Evolutionary conservation across 352 stramenopile species (phyloP).

Genomic region (Stephanocyclus meneghinianus): DNA sequence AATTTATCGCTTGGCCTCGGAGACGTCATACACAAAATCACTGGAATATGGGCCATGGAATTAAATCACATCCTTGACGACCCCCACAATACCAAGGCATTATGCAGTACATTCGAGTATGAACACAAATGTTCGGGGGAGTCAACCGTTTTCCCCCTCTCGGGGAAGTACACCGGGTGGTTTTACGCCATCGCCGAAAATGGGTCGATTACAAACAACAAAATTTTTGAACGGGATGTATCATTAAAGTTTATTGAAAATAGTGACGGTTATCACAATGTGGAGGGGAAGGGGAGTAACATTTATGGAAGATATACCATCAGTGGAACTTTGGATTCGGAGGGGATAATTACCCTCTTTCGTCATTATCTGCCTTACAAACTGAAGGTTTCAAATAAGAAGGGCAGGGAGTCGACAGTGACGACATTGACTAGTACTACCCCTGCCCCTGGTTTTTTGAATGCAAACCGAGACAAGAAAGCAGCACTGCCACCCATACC

Average conservation of each 20-base stretch:
- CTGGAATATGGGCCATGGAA: slow-evolving; percentile 72
- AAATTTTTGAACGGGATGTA: slow-evolving; percentile 71
- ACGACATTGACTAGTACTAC: slow-evolving; percentile 5
- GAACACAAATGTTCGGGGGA: slow-evolving; percentile 70
- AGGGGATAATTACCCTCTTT: slow-evolving; percentile 78
- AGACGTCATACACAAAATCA: slow-evolving; percentile 65
- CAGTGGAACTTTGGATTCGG: slow-evolving; percentile 58
- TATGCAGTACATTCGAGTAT: slow-evolving; percentile 77
- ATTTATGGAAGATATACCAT: slow-evolving; percentile 80
- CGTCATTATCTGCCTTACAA: slow-evolving; percentile 55
- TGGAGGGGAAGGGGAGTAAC: slow-evolving; percentile 77
- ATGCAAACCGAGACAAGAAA: slow-evolving; percentile 13
- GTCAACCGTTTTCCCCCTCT: slow-evolving; percentile 68
- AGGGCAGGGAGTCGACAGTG: not conserved
- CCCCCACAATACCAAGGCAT: slow-evolving; percentile 52
- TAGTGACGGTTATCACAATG: slow-evolving; percentile 71
- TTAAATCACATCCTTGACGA: slow-evolving; percentile 68
- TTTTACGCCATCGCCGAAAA: slow-evolving; percentile 68
- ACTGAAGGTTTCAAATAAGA: slow-evolving; percentile 12
- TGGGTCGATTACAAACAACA: slow-evolving; percentile 47
- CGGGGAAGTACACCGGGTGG: slow-evolving; percentile 72
- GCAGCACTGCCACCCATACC: not conserved
- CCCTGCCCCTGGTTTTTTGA: slow-evolving; percentile 15
- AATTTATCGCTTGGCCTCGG: slow-evolving; percentile 49
- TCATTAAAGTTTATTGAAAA: slow-evolving; percentile 76